phyloP scores from a whole-genome alignment of 2,329 filamentous ascomycete species.

The Orbilia brochopaga region DNA sequence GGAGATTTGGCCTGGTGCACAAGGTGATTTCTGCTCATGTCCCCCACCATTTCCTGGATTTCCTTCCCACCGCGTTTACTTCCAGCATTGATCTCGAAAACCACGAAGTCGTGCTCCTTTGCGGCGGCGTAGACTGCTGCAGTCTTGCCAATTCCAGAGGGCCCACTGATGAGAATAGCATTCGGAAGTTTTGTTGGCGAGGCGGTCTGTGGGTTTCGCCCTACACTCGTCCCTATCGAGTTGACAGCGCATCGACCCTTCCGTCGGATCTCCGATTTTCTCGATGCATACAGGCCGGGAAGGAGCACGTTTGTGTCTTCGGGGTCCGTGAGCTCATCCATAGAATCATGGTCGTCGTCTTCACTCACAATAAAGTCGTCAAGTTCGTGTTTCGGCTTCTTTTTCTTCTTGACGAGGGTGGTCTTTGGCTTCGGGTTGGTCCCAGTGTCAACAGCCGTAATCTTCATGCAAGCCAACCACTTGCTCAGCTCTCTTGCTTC shows the following conservation, averaged over 20 bases:
- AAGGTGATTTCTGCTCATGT: slow-evolving; percentile 95
- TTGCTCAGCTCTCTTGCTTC: slow-evolving; percentile 75
- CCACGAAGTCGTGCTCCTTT: slow-evolving; percentile 86
- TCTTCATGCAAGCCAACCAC: slow-evolving; percentile 78
- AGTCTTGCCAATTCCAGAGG: slow-evolving; percentile 89
- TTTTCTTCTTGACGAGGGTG: slow-evolving; percentile 56
- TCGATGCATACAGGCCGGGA: slow-evolving; percentile 58
- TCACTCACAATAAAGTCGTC: slow-evolving; percentile 81
- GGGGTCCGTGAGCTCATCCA: slow-evolving; percentile 71
- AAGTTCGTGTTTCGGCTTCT: slow-evolving; percentile 70
- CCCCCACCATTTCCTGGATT: slow-evolving; percentile 86
- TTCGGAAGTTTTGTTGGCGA: slow-evolving; percentile 68
- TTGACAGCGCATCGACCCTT: slow-evolving; percentile 37
- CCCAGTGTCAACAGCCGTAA: slow-evolving; percentile 76
- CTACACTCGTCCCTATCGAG: slow-evolving; percentile 10
- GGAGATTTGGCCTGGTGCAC: slow-evolving; percentile 65
- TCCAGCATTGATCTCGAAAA: slow-evolving; percentile 91
- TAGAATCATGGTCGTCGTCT: slow-evolving; percentile 73
- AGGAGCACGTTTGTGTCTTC: slow-evolving; percentile 61
- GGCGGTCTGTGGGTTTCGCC: slow-evolving; percentile 56
- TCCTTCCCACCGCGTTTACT: slow-evolving; percentile 86
- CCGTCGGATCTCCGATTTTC: slow-evolving; percentile 62
- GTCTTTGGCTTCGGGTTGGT: slow-evolving; percentile 57
- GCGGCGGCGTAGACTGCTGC: slow-evolving; percentile 90
- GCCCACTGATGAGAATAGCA: slow-evolving; percentile 84